These are phyloP conservation scores for Phytophthora kernoviae DNA, from an alignment of 352 stramenopile genomes.

Conservation along the genomic window DNA sequence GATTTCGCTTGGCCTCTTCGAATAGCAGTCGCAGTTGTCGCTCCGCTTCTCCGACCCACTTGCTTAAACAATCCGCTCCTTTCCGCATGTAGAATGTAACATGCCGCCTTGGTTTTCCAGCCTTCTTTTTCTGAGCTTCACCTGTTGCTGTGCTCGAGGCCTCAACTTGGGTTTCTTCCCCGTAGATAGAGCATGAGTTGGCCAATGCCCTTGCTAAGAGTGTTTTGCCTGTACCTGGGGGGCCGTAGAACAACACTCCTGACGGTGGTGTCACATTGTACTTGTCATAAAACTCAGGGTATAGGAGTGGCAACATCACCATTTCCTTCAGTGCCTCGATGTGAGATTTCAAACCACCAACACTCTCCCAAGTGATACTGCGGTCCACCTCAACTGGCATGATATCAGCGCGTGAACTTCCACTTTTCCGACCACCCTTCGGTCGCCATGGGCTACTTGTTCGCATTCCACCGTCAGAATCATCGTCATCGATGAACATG, in stretches of 20 bases:
- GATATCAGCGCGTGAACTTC: conserved; percentile 72
- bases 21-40: conserved; percentile 91
- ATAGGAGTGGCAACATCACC: conserved; percentile 92
- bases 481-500: conserved; percentile 61
- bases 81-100: conserved; percentile 96
- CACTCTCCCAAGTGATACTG: conserved; percentile 85
- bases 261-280: conserved; percentile 86
- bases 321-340: conserved; percentile 94
- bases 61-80: conserved; percentile 90
- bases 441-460: conserved; percentile 39
- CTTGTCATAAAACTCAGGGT: conserved; percentile 93
- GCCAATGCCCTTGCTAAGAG: conserved; percentile 88
- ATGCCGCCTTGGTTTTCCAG: conserved; percentile 42
- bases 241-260: conserved; percentile 90
- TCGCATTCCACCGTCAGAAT: conserved; percentile 76
- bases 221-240: conserved; percentile 93
- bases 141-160: not conserved
- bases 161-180: conserved; percentile 16
- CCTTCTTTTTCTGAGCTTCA: conserved; percentile 12
- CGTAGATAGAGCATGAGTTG: conserved; percentile 76
- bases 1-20: conserved; percentile 87
- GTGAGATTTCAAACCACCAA: conserved; percentile 85
- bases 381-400: conserved; percentile 82
- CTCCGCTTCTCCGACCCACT: conserved; percentile 94
- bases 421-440: conserved; percentile 41